Base-by-base conservation (phyloP, 345 rosid species). In the Ailanthus altissimus region DNA sequence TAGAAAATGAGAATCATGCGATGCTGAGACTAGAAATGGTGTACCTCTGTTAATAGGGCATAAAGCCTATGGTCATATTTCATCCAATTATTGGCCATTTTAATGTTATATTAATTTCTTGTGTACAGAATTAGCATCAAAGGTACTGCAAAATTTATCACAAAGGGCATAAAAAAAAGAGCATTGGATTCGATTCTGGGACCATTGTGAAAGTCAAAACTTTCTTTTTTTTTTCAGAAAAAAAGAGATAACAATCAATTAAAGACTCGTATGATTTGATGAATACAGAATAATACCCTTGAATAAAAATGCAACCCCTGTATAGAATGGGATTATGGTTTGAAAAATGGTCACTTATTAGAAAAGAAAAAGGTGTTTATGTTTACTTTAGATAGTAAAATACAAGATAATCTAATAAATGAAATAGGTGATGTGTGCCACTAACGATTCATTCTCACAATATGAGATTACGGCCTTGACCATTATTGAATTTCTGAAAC, bases 171-270 rank as follows among this genome's bases (percentile, higher is more conserved):
- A 42, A 9, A 14, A 40, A 13, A 2, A 5, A 66, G 53, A 67
- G 78, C 82, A 76, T 73, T 62, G 76, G 72, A 64, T 77, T 70
- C 83, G 67, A 74, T 74, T 69, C 7, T 32, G 43, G 74, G 81
- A 66, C 77, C 73, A 14, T 49, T 62, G 53, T 6, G 45, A 5
- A 77, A 83, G 79, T 80, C 83, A 74, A 80, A 77, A 6, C 74
- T 51, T 62, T 49, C 25, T 0, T 80, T 47, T 70, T 47, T 70
- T 28, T 38, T 42, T 32, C 46, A 5, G 8, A 18, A n/a, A 46
- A 53, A 59, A 25, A 26, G 61, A 36, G 58, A 80, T 28, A 20
- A 66, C 1, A 21, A 60, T 58, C 40, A 45, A 26, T 65, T 20
- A 73, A 65, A 49, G 60, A 49, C 14, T 25, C 47, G 56, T 58